Base-by-base conservation (phyloP, 2,329 filamentous ascomycete genomes). In the Fusarium sarcochroum region DNA sequence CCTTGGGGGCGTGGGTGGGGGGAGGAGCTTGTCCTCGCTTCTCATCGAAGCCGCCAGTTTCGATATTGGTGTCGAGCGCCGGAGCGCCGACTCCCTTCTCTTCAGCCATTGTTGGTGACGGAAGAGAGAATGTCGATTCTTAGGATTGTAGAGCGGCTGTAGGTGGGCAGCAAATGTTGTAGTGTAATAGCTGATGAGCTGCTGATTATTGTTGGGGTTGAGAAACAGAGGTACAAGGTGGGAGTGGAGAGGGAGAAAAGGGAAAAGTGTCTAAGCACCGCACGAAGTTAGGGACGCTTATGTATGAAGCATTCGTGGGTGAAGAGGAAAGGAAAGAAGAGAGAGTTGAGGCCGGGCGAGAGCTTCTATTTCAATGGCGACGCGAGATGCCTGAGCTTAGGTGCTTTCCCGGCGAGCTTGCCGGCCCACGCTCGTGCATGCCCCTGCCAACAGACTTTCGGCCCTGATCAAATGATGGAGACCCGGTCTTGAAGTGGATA, bases 41-140 rank as follows among this genome's bases (percentile, higher is more conserved):
- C 83, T 91, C 89, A 78, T 89, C 85, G 78, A 91, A 90, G 77
- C 84, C 81, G 71, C 88, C 88, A 71, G 86, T 86, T 78, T 90
- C 88, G 75, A 90, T 90, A 78, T 86, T 86, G 76, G 88, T 89
- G 76, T 88, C 84, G 73, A 90, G 82, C 80, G 86, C 86, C 73
- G 87, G 87, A 70, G 84, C 83, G 77, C 80, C 82, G 79, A 80
- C 78, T 72, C 78, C 76, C 76, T 84, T 84, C 76, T 82, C 79
- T 77, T 89, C 87, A 75, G 86, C 86, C 87, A 89, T 89, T 46
- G 62, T 55, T 54, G 61, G 53, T 53, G 46, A 56, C 32, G 37
- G 38, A 47, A 55, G 54, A 68, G 49, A 58, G 53, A 58, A 57
- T 46, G 47, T 66, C 54, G 46, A 64, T 63, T 69, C 63, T 66